phyloP scores from a whole-genome alignment of 306 rosid species.

The Cucurbita ficifolia region DNA sequence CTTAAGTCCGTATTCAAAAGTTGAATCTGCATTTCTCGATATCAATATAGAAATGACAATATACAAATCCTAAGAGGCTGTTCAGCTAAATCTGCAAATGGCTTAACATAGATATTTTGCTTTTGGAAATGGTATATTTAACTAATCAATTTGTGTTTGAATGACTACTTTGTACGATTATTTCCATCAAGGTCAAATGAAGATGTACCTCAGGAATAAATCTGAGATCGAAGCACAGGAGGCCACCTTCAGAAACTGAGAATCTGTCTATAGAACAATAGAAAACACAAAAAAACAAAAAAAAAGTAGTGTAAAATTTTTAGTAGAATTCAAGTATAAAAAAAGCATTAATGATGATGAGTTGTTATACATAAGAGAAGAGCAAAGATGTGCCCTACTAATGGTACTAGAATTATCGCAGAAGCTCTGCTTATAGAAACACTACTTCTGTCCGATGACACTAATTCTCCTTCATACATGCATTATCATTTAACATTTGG shows the following conservation, averaged over 20 bases:
- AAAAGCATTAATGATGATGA: not conserved
- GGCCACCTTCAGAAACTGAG: slow-evolving; percentile 54
- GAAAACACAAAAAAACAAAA: not conserved
- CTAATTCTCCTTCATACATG: not conserved
- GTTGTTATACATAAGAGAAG: not conserved
- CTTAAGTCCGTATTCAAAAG: not conserved
- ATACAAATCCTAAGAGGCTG: not conserved
- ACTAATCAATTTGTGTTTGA: not conserved
- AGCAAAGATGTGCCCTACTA: not conserved
- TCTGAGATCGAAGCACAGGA: slow-evolving; percentile 69
- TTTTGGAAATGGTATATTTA: not conserved
- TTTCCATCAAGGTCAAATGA: not conserved
- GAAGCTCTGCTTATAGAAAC: not conserved
- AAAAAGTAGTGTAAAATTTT: slow-evolving; percentile 3
- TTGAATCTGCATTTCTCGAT: not conserved
- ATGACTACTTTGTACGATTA: not conserved
- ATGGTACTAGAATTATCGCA: too few relatives aligned
- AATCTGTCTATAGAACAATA: slow-evolving; percentile 31
- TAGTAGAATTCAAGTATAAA: not conserved
- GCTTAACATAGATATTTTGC: not conserved
- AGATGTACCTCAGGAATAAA: slow-evolving; percentile 50
- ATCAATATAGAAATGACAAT: not conserved
- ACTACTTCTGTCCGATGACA: not conserved
- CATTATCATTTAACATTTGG: not conserved
- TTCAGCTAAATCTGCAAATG: too few relatives aligned